phyloP scores from a whole-genome alignment of 371 early-diverging fungal species.

The Circinella minor region DNA sequence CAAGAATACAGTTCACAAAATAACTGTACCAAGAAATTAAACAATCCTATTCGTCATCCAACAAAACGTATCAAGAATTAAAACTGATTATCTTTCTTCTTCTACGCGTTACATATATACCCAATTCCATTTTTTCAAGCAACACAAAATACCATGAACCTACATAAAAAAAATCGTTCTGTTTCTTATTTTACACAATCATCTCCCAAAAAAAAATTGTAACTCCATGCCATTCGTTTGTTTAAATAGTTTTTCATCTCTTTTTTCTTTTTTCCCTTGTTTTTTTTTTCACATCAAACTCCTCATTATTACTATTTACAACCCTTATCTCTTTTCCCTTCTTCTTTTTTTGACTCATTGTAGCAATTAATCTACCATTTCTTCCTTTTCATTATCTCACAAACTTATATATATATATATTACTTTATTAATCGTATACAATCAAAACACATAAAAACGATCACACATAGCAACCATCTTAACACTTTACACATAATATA shows the following conservation, averaged over 20 bases:
- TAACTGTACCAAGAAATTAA: not conserved
- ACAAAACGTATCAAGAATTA: not conserved
- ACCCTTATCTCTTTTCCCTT: not conserved
- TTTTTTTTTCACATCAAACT: not conserved
- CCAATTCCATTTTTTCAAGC: no score
- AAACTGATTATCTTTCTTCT: not conserved
- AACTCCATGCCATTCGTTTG: slow-evolving; percentile 8
- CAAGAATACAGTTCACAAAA: not conserved
- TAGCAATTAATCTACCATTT: not conserved
- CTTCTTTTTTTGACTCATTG: not conserved
- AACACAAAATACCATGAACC: no score
- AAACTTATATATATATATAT: not conserved
- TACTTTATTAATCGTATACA: not conserved
- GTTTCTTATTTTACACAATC: not conserved
- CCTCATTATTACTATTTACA: not conserved
- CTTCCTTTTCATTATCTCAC: not conserved
- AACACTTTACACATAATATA: no score
- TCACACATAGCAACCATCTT: no score
- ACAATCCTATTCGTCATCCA: not conserved
- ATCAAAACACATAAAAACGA: not conserved
- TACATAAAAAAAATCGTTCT: no score
- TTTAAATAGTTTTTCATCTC: slow-evolving; percentile 1
- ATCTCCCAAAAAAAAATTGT: not conserved
- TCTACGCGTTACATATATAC: no score
- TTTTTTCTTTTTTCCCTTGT: not conserved